Base-by-base conservation (phyloP, 108 stramenopile genomes). In the Stephanodiscus triporus region DNA sequence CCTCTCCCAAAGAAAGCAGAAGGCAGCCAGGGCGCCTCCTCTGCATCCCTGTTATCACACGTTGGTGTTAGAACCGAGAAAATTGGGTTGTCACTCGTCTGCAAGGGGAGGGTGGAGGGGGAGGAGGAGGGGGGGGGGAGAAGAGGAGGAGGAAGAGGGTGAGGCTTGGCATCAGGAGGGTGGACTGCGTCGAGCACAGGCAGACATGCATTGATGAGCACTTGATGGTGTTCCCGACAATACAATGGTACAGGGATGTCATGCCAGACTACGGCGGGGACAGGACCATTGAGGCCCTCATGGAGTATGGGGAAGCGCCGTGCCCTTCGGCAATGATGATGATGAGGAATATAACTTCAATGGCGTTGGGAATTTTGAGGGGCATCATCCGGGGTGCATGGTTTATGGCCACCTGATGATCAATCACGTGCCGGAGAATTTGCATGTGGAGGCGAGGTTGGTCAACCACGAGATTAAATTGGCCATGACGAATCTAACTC, bases 351-450 rank as follows among this genome's bases (percentile, higher is more conserved):
- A 87, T 3, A 50, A 73, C 65, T 34, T 4, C 32, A 47, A 86
- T 84, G 80, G 82, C 77, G 87, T 75, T 68, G 76, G 79, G 38
- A 84, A 89, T n/a, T n/a, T n/a, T n/a, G n/a, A n/a, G 50, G 55
- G 42, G 48, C 65, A 97, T 24, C 91, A 95, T 78, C 95, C 96
- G 9, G 90, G 90, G 5, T 97, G 97, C 75, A 86, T 89, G 75
- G 89, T 96, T 22, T 82, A 84, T 22, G 95, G 95, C 64, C 80
- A 88, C 65, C 45, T 94, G 20, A 85, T 89, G 83, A 95, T 98
- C 23, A 97, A 98, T 80, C 92, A 97, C 38, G 98, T 98, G 9
- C 98, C 98, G 6, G 98, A 97, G 1, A 99, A 97, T 73, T 97
- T 99, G 80, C 96, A 97, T 77, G 87, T 99, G 63, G 97, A 97